Conservation (phyloP, 148 eudicot species). For the Mesembryanthemum crystallinum region DNA sequence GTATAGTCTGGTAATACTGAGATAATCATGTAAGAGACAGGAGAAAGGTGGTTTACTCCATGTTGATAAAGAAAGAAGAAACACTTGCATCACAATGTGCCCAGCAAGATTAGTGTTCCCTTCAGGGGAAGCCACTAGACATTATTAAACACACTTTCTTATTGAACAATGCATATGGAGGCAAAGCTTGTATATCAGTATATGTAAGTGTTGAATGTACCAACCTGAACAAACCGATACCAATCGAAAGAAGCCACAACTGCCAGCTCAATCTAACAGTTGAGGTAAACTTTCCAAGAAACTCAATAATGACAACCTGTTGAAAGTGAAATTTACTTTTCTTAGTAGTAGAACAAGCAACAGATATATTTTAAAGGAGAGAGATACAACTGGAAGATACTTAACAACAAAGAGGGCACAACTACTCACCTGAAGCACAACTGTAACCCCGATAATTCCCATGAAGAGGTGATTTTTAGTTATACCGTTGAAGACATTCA, state of each 20-base stretch:
- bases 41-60: too few species aligned
- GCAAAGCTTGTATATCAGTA: not conserved
- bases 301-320: conserved; percentile 66
- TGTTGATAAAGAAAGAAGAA: too few species aligned
- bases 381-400: not conserved
- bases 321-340: conserved; percentile 8
- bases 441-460: conserved; percentile 65
- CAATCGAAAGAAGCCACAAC: conserved; percentile 63
- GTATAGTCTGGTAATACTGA: too few species aligned
- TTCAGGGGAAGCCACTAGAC: not conserved
- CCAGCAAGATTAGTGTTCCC: not conserved
- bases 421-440: conserved; percentile 64
- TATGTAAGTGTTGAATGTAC: conserved; percentile 14
- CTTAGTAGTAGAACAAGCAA: conserved; percentile 13
- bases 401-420: not conserved
- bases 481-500: conserved; percentile 70
- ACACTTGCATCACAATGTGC: too few species aligned
- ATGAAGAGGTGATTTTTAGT: conserved; percentile 61
- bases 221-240: conserved; percentile 66
- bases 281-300: conserved; percentile 66
- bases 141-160: too few species aligned
- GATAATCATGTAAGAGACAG: too few species aligned
- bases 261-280: conserved; percentile 55
- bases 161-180: not conserved
- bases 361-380: not conserved